Evolutionary conservation across 73 alveolate genomes (phyloP).

Genomic region (Blepharisma stoltei): DNA sequence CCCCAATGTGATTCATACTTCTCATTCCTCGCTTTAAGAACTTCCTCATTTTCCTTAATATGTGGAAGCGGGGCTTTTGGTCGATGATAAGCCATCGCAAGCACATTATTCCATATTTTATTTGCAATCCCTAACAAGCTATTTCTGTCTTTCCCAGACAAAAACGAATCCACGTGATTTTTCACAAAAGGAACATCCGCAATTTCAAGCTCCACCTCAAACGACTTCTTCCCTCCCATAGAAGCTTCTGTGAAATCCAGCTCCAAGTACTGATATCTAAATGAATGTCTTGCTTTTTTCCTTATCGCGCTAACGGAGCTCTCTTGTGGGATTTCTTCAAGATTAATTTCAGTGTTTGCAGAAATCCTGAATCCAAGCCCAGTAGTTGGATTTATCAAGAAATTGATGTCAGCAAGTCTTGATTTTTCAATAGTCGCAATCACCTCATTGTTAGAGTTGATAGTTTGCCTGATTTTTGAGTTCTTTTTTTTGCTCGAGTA

Average conservation of each 20-base stretch:
- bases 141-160: neutral
- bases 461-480: neutral
- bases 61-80: neutral
- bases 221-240: neutral
- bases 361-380: neutral
- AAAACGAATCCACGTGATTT: neutral
- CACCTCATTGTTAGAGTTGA: neutral
- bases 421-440: neutral
- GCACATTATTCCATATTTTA: neutral
- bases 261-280: neutral
- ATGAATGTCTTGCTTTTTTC: neutral
- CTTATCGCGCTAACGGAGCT: neutral
- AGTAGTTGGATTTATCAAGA: neutral
- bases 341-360: neutral
- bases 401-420: neutral
- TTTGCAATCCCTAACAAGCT: neutral
- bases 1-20: neutral
- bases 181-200: neutral
- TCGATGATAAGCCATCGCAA: neutral
- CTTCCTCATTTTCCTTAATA: neutral
- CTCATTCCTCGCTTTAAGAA: neutral
- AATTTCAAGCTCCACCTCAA: slow-evolving; percentile 3
- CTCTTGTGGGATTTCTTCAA: neutral
- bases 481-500: neutral
- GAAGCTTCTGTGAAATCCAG: neutral